Evolutionary conservation across 176 grass and related monocot genomes (phyloP).

Genomic region (Cymbopogon citratus): DNA sequence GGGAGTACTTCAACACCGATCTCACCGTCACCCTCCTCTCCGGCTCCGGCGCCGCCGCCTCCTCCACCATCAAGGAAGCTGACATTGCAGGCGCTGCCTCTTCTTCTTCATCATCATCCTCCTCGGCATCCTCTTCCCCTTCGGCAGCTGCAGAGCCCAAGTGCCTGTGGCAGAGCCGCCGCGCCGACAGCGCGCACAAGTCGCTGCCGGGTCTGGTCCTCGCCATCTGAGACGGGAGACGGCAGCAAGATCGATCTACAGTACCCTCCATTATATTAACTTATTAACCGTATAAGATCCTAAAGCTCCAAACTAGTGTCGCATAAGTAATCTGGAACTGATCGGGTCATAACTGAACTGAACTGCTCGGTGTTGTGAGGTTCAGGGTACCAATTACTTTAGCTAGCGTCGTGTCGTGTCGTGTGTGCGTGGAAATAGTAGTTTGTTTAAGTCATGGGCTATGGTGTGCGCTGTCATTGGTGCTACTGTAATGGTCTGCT

Average conservation of each 20-base stretch:
- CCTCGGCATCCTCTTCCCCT: not conserved
- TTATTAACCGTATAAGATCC: not conserved
- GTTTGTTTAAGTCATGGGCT: not conserved
- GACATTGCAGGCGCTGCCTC: not conserved
- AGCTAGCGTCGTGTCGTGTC: not conserved
- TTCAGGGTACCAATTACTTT: not conserved
- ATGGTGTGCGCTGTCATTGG: not conserved
- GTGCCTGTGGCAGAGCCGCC: slow-evolving; percentile 19
- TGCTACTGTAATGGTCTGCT: not conserved
- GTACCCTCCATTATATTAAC: not conserved
- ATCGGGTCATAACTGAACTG: not conserved
- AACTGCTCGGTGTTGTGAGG: not conserved
- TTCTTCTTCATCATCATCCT: not conserved
- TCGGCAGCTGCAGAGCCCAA: not conserved
- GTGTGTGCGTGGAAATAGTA: not conserved
- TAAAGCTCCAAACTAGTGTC: not conserved
- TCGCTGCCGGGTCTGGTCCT: slow-evolving; percentile 12
- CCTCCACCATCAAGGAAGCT: not conserved
- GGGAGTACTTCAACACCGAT: slow-evolving; percentile 21
- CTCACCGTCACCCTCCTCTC: slow-evolving; percentile 17
- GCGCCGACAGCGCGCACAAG: slow-evolving; percentile 9
- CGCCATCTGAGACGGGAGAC: not conserved
- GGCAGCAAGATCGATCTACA: not conserved
- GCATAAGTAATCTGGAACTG: not conserved
- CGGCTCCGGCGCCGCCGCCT: not conserved